Conservation (phyloP, 2,329 filamentous ascomycete genomes). For the Pezicula radicicola region DNA sequence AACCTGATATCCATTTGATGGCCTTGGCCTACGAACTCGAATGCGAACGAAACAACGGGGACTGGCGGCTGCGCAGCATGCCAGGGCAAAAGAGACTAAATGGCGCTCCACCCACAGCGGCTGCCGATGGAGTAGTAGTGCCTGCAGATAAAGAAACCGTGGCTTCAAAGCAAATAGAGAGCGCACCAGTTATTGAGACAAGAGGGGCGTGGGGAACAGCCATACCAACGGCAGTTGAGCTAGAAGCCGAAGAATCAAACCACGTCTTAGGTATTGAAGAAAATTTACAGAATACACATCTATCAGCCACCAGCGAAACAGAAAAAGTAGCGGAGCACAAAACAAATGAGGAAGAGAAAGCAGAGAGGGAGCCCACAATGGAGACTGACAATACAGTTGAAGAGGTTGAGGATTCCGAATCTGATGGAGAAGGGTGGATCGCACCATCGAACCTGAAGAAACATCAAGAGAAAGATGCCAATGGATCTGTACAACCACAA, state of each 20-base stretch:
- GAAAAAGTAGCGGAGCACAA: not conserved
- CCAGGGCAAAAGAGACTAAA: conserved; percentile 80
- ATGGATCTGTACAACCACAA: conserved; percentile 42
- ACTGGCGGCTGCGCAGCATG: conserved; percentile 76
- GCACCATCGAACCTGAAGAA: conserved; percentile 89
- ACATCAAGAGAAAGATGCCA: conserved; percentile 67
- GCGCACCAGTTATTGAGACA: conserved; percentile 11
- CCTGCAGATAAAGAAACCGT: conserved; percentile 11
- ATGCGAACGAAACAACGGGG: conserved; percentile 82
- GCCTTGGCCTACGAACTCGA: conserved; percentile 94
- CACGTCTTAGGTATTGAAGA: conserved; percentile 1
- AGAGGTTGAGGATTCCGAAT: conserved; percentile 19
- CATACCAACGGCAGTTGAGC: conserved; percentile 13
- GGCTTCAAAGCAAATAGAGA: conserved; percentile 1
- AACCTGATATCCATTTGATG: conserved; percentile 83
- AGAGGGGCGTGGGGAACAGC: conserved; percentile 23
- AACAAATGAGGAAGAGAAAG: not conserved
- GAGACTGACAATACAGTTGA: conserved; percentile 11
- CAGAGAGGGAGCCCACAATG: not conserved
- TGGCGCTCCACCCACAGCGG: conserved; percentile 48
- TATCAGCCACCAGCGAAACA: not conserved
- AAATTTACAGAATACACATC: conserved; percentile 6
- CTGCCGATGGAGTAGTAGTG: conserved; percentile 21
- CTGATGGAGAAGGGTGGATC: conserved; percentile 81
- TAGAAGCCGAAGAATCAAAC: conserved; percentile 1